Conservation (phyloP, 2,329 filamentous ascomycete genomes). For the Nemania sp. region DNA sequence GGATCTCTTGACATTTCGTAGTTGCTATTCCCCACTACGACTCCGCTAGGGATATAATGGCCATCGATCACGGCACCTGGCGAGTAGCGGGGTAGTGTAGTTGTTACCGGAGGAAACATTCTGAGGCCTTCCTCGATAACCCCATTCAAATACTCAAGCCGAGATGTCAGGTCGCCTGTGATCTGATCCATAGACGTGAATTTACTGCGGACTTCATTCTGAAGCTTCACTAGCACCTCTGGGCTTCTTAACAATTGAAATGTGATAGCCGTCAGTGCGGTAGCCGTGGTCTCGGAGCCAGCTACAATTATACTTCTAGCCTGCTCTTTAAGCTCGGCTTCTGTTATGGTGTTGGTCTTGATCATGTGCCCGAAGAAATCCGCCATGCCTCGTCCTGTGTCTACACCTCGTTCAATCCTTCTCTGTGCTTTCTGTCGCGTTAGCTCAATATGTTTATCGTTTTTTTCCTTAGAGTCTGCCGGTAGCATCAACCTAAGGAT, state of each 20-base stretch:
- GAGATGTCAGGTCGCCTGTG: conserved; percentile 2
- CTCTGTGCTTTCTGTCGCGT: conserved; percentile 16
- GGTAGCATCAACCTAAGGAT: background rate
- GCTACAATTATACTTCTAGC: conserved; percentile 4
- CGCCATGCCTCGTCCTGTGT: conserved; percentile 3
- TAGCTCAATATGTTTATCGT: conserved; percentile 1
- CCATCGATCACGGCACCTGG: conserved; percentile 20
- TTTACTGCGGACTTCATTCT: conserved; percentile 20
- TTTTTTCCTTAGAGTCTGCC: conserved; percentile 1
- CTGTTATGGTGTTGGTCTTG: conserved; percentile 11
- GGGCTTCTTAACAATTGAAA: conserved; percentile 4
- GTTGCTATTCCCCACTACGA: conserved; percentile 9
- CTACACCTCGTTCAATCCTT: background rate
- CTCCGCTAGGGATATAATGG: conserved; percentile 17
- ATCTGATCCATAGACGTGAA: conserved; percentile 29
- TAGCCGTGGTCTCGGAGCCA: conserved; percentile 20
- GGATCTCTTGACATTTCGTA: conserved; percentile 20
- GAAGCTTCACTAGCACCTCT: conserved; percentile 17
- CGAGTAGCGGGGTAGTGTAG: conserved; percentile 6
- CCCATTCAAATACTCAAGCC: conserved; percentile 33
- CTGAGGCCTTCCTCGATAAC: conserved; percentile 34
- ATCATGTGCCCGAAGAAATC: conserved; percentile 20
- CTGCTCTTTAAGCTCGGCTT: conserved; percentile 10
- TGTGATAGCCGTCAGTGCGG: background rate
- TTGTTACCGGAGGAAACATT: conserved; percentile 31